Evolutionary conservation across 164 flowering plant species (phyloP).

Genomic region (Macadamia integrifolia): DNA sequence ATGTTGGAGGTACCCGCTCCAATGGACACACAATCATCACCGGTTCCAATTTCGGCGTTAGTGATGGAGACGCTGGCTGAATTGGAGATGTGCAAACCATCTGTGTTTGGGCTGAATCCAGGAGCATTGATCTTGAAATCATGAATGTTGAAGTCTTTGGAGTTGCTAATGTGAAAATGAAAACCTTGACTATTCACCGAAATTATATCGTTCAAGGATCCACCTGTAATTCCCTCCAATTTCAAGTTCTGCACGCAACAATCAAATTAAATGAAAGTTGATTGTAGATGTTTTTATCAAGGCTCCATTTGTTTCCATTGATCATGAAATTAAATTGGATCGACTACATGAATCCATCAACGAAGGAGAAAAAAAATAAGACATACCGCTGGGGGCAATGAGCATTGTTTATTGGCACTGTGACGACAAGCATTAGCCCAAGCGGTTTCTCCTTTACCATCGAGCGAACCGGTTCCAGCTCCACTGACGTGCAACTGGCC

Average conservation of each 20-base stretch:
- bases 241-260: conserved; percentile 22
- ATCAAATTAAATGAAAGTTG: too few species aligned
- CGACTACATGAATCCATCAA: too few species aligned
- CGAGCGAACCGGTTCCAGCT: conserved; percentile 16
- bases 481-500: conserved; percentile 5
- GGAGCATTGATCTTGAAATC: conserved; percentile 38
- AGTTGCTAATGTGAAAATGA: conserved; percentile 18
- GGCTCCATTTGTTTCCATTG: too few species aligned
- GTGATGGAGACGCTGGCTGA: conserved; percentile 13
- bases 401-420: too few species aligned
- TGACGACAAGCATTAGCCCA: conserved; percentile 30
- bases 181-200: conserved; percentile 41
- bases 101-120: conserved; percentile 39
- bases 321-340: too few species aligned
- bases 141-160: conserved; percentile 17
- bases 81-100: conserved; percentile 24
- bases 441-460: conserved; percentile 38
- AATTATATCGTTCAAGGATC: conserved; percentile 18
- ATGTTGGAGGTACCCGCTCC: conserved; percentile 29
- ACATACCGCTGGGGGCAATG: too few species aligned
- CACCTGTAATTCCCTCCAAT: conserved; percentile 25
- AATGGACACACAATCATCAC: conserved; percentile 32
- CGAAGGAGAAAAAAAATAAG: too few species aligned
- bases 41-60: conserved; percentile 21
- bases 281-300: too few species aligned